phyloP scores from a whole-genome alignment of 2,329 filamentous ascomycete genomes.

The Dactylellina haptotyla region DNA sequence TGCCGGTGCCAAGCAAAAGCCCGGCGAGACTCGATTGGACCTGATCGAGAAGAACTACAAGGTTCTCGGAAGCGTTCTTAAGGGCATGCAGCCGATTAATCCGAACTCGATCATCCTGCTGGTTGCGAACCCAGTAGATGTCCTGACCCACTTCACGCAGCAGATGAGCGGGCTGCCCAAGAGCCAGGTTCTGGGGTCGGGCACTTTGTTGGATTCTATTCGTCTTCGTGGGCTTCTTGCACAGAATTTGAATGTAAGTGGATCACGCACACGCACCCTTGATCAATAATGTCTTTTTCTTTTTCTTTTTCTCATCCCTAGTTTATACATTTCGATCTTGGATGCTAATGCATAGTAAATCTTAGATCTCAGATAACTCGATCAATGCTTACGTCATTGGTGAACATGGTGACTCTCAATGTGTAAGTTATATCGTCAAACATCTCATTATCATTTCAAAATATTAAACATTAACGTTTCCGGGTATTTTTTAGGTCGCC shows the following conservation, averaged over 20 bases:
- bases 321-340: not conserved
- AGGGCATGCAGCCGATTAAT: slow-evolving; percentile 58
- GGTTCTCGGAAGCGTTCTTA: slow-evolving; percentile 58
- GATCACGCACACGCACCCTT: not conserved
- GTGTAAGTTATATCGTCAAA: slow-evolving; percentile 52
- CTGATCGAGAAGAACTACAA: slow-evolving; percentile 60
- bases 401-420: slow-evolving; percentile 60
- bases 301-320: not conserved
- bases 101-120: slow-evolving; percentile 59
- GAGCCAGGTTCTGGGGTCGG: slow-evolving; percentile 59
- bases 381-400: slow-evolving; percentile 60
- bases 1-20: slow-evolving; percentile 60
- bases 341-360: slow-evolving; percentile 17
- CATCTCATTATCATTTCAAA: not conserved
- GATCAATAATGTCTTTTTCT: not conserved
- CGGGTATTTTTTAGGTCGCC: slow-evolving; percentile 51
- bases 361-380: slow-evolving; percentile 58
- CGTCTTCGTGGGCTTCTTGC: slow-evolving; percentile 57
- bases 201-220: slow-evolving; percentile 60
- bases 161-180: slow-evolving; percentile 59
- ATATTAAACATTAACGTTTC: slow-evolving; percentile 20
- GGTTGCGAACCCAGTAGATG: slow-evolving; percentile 60
- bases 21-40: slow-evolving; percentile 60
- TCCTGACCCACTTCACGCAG: slow-evolving; percentile 59
- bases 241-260: slow-evolving; percentile 36